Base-by-base conservation (phyloP, 495 filamentous ascomycete genomes). In the Lepidopterella palustris region DNA sequence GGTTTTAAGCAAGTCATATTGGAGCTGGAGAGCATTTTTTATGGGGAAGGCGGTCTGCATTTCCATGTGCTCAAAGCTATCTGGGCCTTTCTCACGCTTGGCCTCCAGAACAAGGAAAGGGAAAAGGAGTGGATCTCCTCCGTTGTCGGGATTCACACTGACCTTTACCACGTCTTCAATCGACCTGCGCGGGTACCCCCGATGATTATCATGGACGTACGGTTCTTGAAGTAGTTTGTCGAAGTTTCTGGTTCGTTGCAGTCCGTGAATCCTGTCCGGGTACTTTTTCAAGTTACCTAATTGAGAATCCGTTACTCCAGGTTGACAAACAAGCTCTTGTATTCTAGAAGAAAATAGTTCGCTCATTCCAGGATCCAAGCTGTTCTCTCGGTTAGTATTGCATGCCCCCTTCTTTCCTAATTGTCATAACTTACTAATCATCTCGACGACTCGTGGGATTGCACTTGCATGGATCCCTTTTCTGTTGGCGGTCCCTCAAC, bases 21-120 rank as follows among this genome's bases (percentile, higher is more conserved):
- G 63, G 4, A 64, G 48, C 28, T 31, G 21, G 13, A 64, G 11
- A 3, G 15, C 4, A 49, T 4, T 0, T 48, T 51, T 45, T 11
- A 67, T 60, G 6, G 64, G 61, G 24, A 67, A 58, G 20, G 55
- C 50, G 4, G 56, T 57, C 24, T 67, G 64, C 1, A 53, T 56
- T 52, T 64, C 52, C 3, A 67, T 61, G 8, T 59, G 26, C 23
- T 58, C 57, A 27, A 63, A 67, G 18, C 47, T 57, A 8, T 53
- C 18, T 4, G 39, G 29, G n/a, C 53, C 29, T 29, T 67, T 61
- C 35, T 64, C 64, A 13, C 47, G 20, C 48, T 67, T 67, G 2
- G 64, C 61, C 51, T 67, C 64, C 2, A 58, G 31, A 20, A 67
- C 42, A 11, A 67, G 48, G 53, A 67, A 67, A 5, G 64, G 64